Evolutionary conservation across 1,139 yeast species (phyloP).

Genomic region (Kodamaea alishanica): DNA sequence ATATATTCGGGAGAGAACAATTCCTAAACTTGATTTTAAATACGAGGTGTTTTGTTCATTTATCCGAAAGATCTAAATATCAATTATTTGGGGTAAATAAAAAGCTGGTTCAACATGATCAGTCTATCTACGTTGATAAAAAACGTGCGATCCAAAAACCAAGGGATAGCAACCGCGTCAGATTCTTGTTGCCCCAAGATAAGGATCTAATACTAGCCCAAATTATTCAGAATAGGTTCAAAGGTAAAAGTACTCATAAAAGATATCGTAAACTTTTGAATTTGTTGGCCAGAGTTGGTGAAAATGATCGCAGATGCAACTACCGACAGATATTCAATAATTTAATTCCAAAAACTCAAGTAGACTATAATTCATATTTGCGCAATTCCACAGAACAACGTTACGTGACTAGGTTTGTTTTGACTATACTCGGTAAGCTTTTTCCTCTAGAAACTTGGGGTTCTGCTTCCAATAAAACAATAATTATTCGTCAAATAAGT

Average conservation of each 20-base stretch:
- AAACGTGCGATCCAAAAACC: background rate
- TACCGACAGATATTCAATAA: slow-evolving; percentile 26
- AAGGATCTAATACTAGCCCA: slow-evolving; percentile 3
- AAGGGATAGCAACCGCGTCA: background rate
- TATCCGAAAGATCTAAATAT: slow-evolving; percentile 10
- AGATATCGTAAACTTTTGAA: slow-evolving; percentile 12
- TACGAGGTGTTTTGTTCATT: slow-evolving; percentile 21
- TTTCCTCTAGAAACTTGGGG: slow-evolving; percentile 61
- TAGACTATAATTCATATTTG: slow-evolving; percentile 13
- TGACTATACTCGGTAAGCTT: slow-evolving; percentile 41
- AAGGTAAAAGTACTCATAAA: background rate
- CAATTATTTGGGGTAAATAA: slow-evolving; percentile 36
- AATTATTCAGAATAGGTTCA: slow-evolving; percentile 4
- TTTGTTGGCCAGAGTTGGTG: slow-evolving; percentile 17
- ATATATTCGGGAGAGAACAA: slow-evolving; percentile 25
- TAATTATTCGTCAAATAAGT: slow-evolving; percentile 36
- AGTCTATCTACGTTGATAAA: background rate
- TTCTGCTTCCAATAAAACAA: slow-evolving; percentile 41
- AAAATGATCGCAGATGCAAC: slow-evolving; percentile 23
- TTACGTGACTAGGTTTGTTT: slow-evolving; percentile 38
- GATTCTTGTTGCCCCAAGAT: slow-evolving; percentile 1
- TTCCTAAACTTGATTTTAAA: slow-evolving; percentile 33
- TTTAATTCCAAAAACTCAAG: slow-evolving; percentile 14
- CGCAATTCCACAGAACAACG: slow-evolving; percentile 22
- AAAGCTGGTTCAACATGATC: too few relatives aligned